Base-by-base conservation (phyloP, 2,329 filamentous ascomycete genomes). In the Trichoderma sp. region DNA sequence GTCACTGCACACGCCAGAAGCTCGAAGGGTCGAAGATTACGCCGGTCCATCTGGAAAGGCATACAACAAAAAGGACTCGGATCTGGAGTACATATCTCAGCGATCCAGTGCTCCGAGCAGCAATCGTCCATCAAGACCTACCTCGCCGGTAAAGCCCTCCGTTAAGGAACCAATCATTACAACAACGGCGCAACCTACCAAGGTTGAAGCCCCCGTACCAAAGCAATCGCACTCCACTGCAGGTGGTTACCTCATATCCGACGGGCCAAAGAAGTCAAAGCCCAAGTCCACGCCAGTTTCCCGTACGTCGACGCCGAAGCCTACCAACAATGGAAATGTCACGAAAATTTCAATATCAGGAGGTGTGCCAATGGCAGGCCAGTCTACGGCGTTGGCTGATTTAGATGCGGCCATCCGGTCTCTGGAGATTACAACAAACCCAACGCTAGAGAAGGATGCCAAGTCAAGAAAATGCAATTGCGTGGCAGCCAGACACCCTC, bases 351-450 rank as follows among this genome's bases (percentile, higher is more conserved):
- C 87, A 70, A 89, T 95, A 67, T 84, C 91, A 0, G 92, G 93
- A 50, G 92, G 92, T 13, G 89, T 87, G 10, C 88, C 92, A 1
- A 95, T 95, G 92, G 90, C 93, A 67, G 92, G 93, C 17, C 88
- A 90, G 42, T 93, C 91, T 0, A 90, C 90, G 1, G 88, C 90
- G 1, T 82, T 95, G 19, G 87, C 87, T 17, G 89, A 91, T 73
- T 80, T 92, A 2, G 89, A 92, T 72, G 89, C 93, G 1, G 94
- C 94, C 5, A 98, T 99, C 72, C 90, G 93, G 27, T 86, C 90
- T 2, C 86, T 99, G 7, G 95, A 99, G 77, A 86, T 97, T n/a
- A 91, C 92, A 63, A 97, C 94, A 2, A 97, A 97, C 75, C 93
- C 93, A 0, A 87, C 89, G 0, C 80, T 93, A 27, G 79, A 83